Base-by-base conservation (phyloP, 257 asterid genomes). In the Echium plantagineum region DNA sequence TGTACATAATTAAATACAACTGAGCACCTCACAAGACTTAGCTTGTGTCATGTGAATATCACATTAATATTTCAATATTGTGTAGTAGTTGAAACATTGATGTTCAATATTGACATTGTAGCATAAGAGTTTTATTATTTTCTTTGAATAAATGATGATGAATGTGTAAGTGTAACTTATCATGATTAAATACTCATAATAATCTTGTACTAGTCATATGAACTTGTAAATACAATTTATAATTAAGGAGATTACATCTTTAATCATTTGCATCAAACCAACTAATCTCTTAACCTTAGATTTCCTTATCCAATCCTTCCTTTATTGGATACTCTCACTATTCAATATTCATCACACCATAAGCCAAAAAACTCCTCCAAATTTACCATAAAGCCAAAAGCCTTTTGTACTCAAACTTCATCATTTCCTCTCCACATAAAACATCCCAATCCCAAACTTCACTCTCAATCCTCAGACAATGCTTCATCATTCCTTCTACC, bases 381-480 rank as follows among this genome's bases (percentile, higher is more conserved):
- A n/a, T n/a, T n/a, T n/a, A n/a, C n/a, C n/a, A n/a, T n/a, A n/a
- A n/a, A n/a, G n/a, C n/a, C n/a, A n/a, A n/a, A n/a, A n/a, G n/a
- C n/a, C n/a, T n/a, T n/a, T n/a, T n/a, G n/a, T n/a, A n/a, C n/a
- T n/a, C n/a, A n/a, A n/a, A n/a, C n/a, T n/a, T n/a, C n/a, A n/a
- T n/a, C n/a, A n/a, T n/a, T n/a, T n/a, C n/a, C n/a, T 18, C 55
- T 32, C 68, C 52, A 62, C 21, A 54, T 61, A 64, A 7, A 58
- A 18, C 48, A 31, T 28, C 24, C 38, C 60, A 21, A 55, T 53
- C 38, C 15, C 20, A 16, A 57, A 21, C 62, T 59, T 59, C 76
- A 35, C 35, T 66, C 66, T 59, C 70, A 63, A 35, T 26, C 63
- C 66, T 59, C 70, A 63, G 58, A 49, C 74, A 77, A 85, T 89